phyloP scores from a whole-genome alignment of 495 filamentous ascomycete genomes.

The Trichoderma erinaceum region DNA sequence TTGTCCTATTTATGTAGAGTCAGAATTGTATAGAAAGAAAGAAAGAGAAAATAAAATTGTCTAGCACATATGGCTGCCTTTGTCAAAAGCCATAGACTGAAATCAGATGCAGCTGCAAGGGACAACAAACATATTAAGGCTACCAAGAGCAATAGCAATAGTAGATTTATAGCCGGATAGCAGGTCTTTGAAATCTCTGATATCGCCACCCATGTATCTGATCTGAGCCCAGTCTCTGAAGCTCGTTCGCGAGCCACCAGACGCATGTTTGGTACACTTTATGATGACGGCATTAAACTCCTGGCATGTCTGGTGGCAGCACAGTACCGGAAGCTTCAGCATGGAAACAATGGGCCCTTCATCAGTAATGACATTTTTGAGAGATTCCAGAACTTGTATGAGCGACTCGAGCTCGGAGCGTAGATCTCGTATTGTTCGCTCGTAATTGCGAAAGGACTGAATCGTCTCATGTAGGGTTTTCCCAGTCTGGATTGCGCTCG shows the following conservation, averaged over 20 bases:
- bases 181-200: conserved; percentile 19
- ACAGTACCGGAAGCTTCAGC: conserved; percentile 18
- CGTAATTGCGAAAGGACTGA: conserved; percentile 9
- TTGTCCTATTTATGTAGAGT: conserved; percentile 21
- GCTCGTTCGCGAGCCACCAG: conserved; percentile 16
- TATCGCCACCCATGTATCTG: conserved; percentile 20
- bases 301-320: conserved; percentile 20
- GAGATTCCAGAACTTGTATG: neutral
- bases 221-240: conserved; percentile 23
- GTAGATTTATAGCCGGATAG: conserved; percentile 23
- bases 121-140: conserved; percentile 20
- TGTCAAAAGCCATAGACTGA: neutral
- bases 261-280: conserved; percentile 17
- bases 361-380: neutral
- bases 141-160: conserved; percentile 19
- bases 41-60: too few relatives aligned
- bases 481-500: neutral
- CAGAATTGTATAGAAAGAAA: neutral
- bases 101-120: neutral
- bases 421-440: conserved; percentile 8
- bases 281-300: conserved; percentile 19
- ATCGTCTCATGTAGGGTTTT: conserved; percentile 10
- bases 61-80: neutral
- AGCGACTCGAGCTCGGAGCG: conserved; percentile 3
- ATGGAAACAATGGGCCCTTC: conserved; percentile 11